Percentiles rank a stretch among this genome's conserved stretches.
Evolutionary conservation across 345 rosid genomes (phyloP).

Genomic region (Xanthoceras sorbifolium): DNA sequence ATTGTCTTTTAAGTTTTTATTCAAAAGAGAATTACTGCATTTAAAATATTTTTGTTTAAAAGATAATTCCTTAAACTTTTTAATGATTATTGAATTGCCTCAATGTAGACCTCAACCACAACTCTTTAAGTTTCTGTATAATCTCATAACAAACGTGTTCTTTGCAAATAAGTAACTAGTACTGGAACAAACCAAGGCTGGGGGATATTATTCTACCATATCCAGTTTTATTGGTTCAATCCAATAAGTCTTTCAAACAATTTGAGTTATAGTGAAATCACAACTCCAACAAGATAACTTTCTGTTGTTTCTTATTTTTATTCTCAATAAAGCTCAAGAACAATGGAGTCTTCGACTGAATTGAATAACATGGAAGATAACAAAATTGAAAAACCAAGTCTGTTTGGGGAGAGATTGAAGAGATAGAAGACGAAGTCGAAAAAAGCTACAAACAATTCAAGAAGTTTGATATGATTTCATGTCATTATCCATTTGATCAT

Average conservation of each 20-base stretch:
- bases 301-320: background rate
- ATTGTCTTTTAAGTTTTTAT: too few relatives aligned
- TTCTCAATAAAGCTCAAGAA: background rate
- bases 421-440: slow-evolving; percentile 18
- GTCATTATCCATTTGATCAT: slow-evolving; percentile 11
- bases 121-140: too few relatives aligned
- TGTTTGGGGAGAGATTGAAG: slow-evolving; percentile 16
- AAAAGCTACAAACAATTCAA: slow-evolving; percentile 15
- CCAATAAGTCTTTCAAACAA: background rate
- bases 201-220: too few relatives aligned
- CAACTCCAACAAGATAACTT: background rate
- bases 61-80: too few relatives aligned
- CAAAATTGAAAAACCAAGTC: background rate
- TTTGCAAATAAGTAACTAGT: too few relatives aligned
- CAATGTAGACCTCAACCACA: too few relatives aligned
- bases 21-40: too few relatives aligned
- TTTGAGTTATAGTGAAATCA: background rate
- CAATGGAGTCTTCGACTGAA: background rate
- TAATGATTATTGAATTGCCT: too few relatives aligned
- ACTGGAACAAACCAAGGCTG: too few relatives aligned
- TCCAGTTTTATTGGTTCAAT: too few relatives aligned
- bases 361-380: background rate
- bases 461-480: background rate
- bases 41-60: too few relatives aligned
- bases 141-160: too few relatives aligned